Evolutionary conservation across 2,329 filamentous ascomycete genomes (phyloP).

Genomic region (Fusarium floridanum): DNA sequence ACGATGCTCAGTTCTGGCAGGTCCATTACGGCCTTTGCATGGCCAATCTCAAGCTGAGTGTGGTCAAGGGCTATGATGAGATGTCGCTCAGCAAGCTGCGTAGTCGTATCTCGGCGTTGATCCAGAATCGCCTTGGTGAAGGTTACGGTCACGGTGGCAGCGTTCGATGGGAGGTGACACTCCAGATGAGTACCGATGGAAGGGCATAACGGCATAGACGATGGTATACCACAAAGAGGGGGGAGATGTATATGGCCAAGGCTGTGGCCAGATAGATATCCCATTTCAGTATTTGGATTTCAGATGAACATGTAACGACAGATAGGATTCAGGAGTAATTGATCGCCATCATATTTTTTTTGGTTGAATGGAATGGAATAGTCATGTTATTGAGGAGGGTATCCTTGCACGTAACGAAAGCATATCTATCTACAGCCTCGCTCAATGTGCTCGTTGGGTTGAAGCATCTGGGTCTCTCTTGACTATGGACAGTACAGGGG

Average conservation of each 20-base stretch:
- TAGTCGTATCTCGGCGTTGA: conserved; percentile 79
- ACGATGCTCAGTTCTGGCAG: conserved; percentile 98
- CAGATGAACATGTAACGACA: neutral
- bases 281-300: neutral
- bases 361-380: conserved; percentile 13
- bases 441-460: conserved; percentile 14
- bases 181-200: conserved; percentile 73
- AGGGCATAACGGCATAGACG: conserved; percentile 30
- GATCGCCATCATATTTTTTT: neutral
- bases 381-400: conserved; percentile 48
- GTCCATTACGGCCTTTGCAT: conserved; percentile 97
- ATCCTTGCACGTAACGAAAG: conserved; percentile 42
- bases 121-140: conserved; percentile 88
- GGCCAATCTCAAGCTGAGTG: conserved; percentile 88
- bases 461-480: neutral
- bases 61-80: conserved; percentile 75
- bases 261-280: neutral
- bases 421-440: conserved; percentile 38
- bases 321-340: neutral
- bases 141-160: conserved; percentile 85
- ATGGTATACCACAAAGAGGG: neutral
- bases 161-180: conserved; percentile 91
- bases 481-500: conserved; percentile 7
- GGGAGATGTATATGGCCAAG: neutral
- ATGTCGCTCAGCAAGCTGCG: conserved; percentile 79